Conservation (phyloP, 257 asterid species). For the Leonotis leonurus region DNA sequence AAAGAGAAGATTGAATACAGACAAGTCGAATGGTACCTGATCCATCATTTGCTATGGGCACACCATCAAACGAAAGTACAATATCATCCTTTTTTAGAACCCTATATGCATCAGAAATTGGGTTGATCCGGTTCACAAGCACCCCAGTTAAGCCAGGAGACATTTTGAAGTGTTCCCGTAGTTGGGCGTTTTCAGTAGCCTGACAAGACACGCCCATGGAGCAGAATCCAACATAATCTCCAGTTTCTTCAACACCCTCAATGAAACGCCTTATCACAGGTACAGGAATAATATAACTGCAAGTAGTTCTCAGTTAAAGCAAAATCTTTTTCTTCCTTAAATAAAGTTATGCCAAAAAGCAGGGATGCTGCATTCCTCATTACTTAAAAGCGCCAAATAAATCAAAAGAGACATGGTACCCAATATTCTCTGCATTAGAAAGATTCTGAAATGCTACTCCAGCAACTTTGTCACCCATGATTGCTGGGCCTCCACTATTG, state of each 20-base stretch:
- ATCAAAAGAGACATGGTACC: constrained; percentile 29
- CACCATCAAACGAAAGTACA: constrained; percentile 85
- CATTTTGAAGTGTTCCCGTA: constrained; percentile 68
- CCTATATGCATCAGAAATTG: constrained; percentile 63
- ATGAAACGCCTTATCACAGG: constrained; percentile 90
- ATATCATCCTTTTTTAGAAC: constrained; percentile 73
- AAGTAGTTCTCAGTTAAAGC: not conserved
- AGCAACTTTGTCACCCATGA: constrained; percentile 94
- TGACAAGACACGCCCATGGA: constrained; percentile 92
- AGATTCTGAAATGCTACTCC: constrained; percentile 99
- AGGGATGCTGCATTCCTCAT: not conserved
- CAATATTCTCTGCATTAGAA: constrained; percentile 95
- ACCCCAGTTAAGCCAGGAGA: constrained; percentile 72
- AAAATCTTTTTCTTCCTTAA: not conserved
- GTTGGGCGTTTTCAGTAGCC: constrained; percentile 83
- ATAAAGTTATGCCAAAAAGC: not conserved
- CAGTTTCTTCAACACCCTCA: constrained; percentile 82
- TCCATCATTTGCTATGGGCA: constrained; percentile 88
- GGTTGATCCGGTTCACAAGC: constrained; percentile 74
- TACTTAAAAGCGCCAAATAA: not conserved
- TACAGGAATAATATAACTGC: constrained; percentile 90
- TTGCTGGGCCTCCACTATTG: constrained; percentile 98
- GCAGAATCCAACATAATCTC: constrained; percentile 86
- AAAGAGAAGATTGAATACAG: constrained; percentile 1
- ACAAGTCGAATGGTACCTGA: constrained; percentile 48